Percentiles rank a stretch among this genome's conserved stretches.
These are phyloP conservation scores for Poa annua DNA, from an alignment of 176 grass and related monocot genomes.

Conservation along the genomic window DNA sequence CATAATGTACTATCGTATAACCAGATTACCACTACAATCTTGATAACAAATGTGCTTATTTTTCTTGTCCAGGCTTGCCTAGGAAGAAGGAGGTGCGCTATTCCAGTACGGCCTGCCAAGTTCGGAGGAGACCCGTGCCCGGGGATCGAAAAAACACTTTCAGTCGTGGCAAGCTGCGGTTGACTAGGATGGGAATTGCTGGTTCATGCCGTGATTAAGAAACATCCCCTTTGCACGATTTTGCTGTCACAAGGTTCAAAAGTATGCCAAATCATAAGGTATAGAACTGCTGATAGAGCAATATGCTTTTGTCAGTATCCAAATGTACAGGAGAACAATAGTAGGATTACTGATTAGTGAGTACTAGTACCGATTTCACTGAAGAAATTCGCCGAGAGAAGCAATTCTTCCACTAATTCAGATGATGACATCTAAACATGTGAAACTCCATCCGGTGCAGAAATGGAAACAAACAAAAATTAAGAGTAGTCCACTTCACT, in stretches of 20 bases:
- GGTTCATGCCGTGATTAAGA: neutral
- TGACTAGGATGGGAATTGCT: slow-evolving; percentile 10
- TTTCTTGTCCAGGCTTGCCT: slow-evolving; percentile 48
- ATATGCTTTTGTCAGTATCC: neutral
- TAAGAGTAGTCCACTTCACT: neutral
- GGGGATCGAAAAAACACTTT: slow-evolving; percentile 44
- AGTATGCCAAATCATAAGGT: neutral
- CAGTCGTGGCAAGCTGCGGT: slow-evolving; percentile 52
- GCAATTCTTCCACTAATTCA: neutral
- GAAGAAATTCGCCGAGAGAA: neutral
- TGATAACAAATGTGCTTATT: neutral
- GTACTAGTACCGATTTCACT: neutral
- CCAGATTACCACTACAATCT: neutral
- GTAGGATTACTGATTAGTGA: neutral
- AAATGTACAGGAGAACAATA: neutral
- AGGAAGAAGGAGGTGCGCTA: slow-evolving; percentile 48
- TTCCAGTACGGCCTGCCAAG: slow-evolving; percentile 36
- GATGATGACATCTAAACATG: neutral
- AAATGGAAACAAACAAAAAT: neutral
- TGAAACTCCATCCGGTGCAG: neutral
- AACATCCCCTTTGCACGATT: neutral
- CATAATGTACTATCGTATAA: neutral
- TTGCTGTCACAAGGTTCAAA: neutral
- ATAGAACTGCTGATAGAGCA: neutral
- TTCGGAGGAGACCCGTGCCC: slow-evolving; percentile 58